Evolutionary conservation across 129 eudicot genomes (phyloP).

Genomic region (carrot (Daucus carota)): DNA sequence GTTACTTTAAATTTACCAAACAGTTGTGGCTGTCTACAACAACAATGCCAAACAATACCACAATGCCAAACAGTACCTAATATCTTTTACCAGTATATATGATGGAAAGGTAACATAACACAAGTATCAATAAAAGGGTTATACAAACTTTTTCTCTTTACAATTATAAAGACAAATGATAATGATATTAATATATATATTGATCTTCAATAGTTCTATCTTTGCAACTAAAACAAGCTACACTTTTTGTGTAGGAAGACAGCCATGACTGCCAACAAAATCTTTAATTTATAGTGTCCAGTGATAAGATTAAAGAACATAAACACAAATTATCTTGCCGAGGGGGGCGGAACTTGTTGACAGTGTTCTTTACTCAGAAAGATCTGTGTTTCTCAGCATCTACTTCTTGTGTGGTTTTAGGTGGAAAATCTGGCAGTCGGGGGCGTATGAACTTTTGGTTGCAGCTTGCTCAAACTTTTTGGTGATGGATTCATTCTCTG

Average conservation of each 20-base stretch:
- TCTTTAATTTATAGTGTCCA: conserved; percentile 3
- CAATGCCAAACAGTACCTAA: too few species aligned
- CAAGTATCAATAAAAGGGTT: not conserved
- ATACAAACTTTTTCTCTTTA: not conserved
- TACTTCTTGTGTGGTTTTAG: conserved; percentile 28
- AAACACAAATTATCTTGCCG: not conserved
- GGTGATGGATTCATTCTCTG: conserved; percentile 34
- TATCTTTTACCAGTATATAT: too few species aligned
- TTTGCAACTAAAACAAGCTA: conserved; percentile 4
- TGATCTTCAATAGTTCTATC: not conserved
- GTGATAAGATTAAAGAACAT: conserved; percentile 5
- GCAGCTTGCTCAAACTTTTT: conserved; percentile 49
- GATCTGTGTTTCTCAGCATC: not conserved
- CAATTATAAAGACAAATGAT: conserved; percentile 2
- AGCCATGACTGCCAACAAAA: conserved; percentile 13
- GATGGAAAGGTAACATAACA: not conserved
- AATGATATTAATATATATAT: not conserved
- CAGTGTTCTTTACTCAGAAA: conserved; percentile 3
- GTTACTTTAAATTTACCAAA: too few species aligned
- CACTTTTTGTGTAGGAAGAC: not conserved
- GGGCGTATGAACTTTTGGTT: conserved; percentile 24
- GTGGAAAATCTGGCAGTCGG: conserved; percentile 47
- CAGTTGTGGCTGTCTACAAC: too few species aligned
- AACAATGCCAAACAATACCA: too few species aligned
- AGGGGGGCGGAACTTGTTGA: not conserved